Conservation (phyloP, 2,329 filamentous ascomycete species). For the Pseudocercospora macadamiae region DNA sequence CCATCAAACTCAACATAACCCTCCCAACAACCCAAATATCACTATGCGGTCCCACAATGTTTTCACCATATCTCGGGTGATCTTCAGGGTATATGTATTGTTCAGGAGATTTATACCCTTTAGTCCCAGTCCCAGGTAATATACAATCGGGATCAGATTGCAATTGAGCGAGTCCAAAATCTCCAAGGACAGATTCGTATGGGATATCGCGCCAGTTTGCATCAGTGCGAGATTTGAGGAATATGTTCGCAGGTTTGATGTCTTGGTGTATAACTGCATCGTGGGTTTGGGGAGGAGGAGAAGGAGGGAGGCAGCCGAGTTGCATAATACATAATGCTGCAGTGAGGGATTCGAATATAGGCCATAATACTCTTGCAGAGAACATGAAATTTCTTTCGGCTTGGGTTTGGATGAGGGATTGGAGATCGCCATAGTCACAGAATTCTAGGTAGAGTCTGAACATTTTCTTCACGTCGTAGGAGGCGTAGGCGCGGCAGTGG, state of each 20-base stretch:
- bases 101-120: constrained; percentile 13
- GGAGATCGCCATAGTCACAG: constrained; percentile 2
- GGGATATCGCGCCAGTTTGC: constrained; percentile 3
- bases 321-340: constrained; percentile 9
- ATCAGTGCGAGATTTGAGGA: not conserved
- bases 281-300: not conserved
- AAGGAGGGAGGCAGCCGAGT: constrained; percentile 2
- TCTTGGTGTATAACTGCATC: constrained; percentile 1
- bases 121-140: not conserved
- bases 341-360: constrained; percentile 11
- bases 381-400: not conserved
- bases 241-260: constrained; percentile 16
- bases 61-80: not conserved
- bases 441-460: constrained; percentile 7
- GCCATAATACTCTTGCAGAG: constrained; percentile 11
- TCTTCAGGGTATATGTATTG: not conserved
- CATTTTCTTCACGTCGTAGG: constrained; percentile 12
- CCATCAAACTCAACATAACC: constrained; percentile 13
- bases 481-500: not conserved
- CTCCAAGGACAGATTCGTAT: constrained; percentile 12
- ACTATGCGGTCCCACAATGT: not conserved
- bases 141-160: not conserved
- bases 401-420: not conserved
- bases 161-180: constrained; percentile 9
- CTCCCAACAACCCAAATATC: constrained; percentile 12